phyloP scores from a whole-genome alignment of 139 green algal genomes.

The Haematococcus lacustris region DNA sequence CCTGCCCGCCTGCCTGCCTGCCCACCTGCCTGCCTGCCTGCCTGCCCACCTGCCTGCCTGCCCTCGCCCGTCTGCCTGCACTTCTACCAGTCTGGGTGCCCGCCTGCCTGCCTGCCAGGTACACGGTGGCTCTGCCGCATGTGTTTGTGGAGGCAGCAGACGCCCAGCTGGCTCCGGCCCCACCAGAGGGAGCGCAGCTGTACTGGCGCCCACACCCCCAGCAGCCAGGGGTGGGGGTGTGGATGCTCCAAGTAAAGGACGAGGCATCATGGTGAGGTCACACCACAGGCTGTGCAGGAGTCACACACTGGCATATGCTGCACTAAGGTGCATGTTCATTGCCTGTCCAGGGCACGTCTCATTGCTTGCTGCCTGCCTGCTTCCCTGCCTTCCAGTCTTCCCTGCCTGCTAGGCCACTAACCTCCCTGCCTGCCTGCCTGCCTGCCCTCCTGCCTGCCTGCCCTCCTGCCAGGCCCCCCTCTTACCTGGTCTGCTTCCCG shows the following conservation, averaged over 20 bases:
- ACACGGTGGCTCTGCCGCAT: too few species aligned
- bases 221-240: conserved; percentile 2
- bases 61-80: too few species aligned
- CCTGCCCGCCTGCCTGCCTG: too few species aligned
- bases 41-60: too few species aligned
- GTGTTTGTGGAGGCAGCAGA: too few species aligned
- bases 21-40: too few species aligned
- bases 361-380: background rate
- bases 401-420: background rate
- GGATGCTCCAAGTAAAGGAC: conserved; percentile 8
- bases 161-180: conserved; percentile 28
- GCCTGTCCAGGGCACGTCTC: background rate
- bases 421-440: background rate
- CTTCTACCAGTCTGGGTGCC: too few species aligned
- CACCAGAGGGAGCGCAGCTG: conserved; percentile 9
- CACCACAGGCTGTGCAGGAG: too few species aligned
- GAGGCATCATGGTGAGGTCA: conserved; percentile 12
- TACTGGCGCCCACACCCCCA: conserved; percentile 11
- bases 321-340: background rate
- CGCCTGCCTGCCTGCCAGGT: too few species aligned
- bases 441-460: background rate
- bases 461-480: conserved; percentile 25
- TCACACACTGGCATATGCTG: too few species aligned
- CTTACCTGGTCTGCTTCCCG: conserved; percentile 20
- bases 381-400: background rate